Conservation (phyloP, 305 asterid genomes). For the Nicotiana rustica region DNA sequence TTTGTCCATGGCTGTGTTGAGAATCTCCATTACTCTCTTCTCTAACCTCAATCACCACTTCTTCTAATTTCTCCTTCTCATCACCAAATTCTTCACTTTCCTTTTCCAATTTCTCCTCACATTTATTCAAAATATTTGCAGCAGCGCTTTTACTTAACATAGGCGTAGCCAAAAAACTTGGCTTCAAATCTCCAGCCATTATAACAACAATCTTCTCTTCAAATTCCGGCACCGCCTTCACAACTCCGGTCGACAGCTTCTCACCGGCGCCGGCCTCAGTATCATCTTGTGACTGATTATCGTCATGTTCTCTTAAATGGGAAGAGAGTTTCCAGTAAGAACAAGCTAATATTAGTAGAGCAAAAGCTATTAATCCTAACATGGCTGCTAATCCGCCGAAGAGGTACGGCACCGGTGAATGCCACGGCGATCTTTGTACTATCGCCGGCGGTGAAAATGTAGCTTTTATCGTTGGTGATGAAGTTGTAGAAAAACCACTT, state of each 20-base stretch:
- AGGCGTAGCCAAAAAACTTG: slow-evolving; percentile 69
- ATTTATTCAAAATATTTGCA: neutral
- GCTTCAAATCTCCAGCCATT: slow-evolving; percentile 73
- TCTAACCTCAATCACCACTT: slow-evolving; percentile 5
- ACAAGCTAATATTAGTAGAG: slow-evolving; percentile 72
- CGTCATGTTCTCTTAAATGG: slow-evolving; percentile 28
- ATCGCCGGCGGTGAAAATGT: slow-evolving; percentile 50
- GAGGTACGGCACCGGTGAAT: slow-evolving; percentile 75
- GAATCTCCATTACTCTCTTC: slow-evolving; percentile 27
- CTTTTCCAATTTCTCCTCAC: slow-evolving; percentile 33
- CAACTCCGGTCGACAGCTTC: slow-evolving; percentile 42
- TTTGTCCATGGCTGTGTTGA: slow-evolving; percentile 42
- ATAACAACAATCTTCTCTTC: slow-evolving; percentile 69
- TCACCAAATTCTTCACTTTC: neutral
- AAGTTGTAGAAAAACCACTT: slow-evolving; percentile 42
- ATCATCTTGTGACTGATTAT: neutral
- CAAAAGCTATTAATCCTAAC: slow-evolving; percentile 71
- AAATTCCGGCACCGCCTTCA: slow-evolving; percentile 46
- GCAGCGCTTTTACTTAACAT: slow-evolving; percentile 11
- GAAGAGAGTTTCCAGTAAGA: slow-evolving; percentile 69
- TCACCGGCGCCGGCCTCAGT: slow-evolving; percentile 43
- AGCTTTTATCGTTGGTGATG: slow-evolving; percentile 1
- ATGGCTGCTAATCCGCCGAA: slow-evolving; percentile 79
- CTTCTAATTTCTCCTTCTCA: slow-evolving; percentile 36
- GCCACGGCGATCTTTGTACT: slow-evolving; percentile 64